Evolutionary conservation across 169 alveolate genomes (phyloP), one percentile per base, ranked within the genome.

Genomic region (Cryptosporidium baileyi): DNA sequence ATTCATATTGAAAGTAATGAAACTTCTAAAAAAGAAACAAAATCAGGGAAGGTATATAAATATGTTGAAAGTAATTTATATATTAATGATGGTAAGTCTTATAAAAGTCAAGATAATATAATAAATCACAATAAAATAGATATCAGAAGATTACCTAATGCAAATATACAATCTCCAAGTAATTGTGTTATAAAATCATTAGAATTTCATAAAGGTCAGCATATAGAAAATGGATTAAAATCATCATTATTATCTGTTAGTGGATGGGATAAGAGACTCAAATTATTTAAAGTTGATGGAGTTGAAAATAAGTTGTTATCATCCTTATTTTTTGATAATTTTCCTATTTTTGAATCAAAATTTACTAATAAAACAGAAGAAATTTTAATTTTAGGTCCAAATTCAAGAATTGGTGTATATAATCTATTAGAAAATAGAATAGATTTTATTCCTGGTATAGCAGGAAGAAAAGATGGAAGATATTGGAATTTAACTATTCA

Each of bases 141-240:
- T 52, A 74, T 74, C 22, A 52, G 24, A 15, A 74, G 85, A 59
- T 38, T 74, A 38, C 7, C 67, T 19, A 57, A 74, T 74, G 85
- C 85, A 7, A 74, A 74, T 54, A 34, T 74, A 22, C 85, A 74
- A 57, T 74, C 85, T 7, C 85, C 85, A 6, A 54, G 85, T 51
- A 28, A 38, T 2, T 74, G 85, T 51, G 85, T 74, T 15, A 60
- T 74, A 36, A 51, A 57, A 34, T 74, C 85, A 11, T 38, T 74
- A 22, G 85, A 74, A 47, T 74, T 74, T 54, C 85, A 74, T 57
- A 51, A 57, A 57, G 85, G 85, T 3, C 74, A 57, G 22, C 47
- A 52, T 22, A 28, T 54, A 17, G 67, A 41, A 13, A 51, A 45
- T 59, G 67, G 67, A 11, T 40, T 24, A 9, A 41, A n/a, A 17